phyloP scores from a whole-genome alignment of 257 asterid species.

The Haberlea rhodopensis region DNA sequence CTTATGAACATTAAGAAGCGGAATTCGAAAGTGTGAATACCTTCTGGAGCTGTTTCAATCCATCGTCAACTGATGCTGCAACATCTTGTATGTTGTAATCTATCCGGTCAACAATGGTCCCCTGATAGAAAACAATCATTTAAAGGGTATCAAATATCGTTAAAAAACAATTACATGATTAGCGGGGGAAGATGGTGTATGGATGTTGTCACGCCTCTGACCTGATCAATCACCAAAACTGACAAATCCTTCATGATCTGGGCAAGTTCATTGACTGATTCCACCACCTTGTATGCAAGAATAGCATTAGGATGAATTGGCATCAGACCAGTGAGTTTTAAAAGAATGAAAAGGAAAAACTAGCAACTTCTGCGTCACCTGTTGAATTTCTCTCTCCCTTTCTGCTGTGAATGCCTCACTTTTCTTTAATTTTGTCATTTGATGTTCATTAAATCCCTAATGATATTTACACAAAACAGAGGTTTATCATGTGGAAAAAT shows the following conservation, averaged over 20 bases:
- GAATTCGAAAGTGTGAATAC: slow-evolving; percentile 33
- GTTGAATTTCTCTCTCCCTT: slow-evolving; percentile 89
- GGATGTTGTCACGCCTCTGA: slow-evolving; percentile 28
- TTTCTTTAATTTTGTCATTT: slow-evolving; percentile 85
- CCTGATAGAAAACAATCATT: slow-evolving; percentile 46
- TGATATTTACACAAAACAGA: no score
- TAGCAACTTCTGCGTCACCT: slow-evolving; percentile 45
- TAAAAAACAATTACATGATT: neutral
- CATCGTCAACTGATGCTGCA: slow-evolving; percentile 92
- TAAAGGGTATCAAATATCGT: slow-evolving; percentile 7
- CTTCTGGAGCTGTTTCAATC: slow-evolving; percentile 92
- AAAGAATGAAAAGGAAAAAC: slow-evolving; percentile 12
- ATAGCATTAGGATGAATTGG: slow-evolving; percentile 2
- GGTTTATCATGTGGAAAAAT: no score
- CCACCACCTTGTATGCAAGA: slow-evolving; percentile 63
- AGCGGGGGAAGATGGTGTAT: slow-evolving; percentile 19
- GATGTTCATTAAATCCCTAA: slow-evolving; percentile 87
- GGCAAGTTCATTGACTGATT: slow-evolving; percentile 89
- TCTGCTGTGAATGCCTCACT: slow-evolving; percentile 87
- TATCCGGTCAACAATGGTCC: slow-evolving; percentile 95
- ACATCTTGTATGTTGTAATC: slow-evolving; percentile 92
- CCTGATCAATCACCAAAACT: slow-evolving; percentile 99
- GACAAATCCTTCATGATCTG: slow-evolving; percentile 99
- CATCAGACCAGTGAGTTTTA: slow-evolving; percentile 3
- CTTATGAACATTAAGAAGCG: neutral